Evolutionary conservation across 1,139 yeast genomes (phyloP), one percentile per base, ranked within the genome.

Genomic region (Suhomyces taliae): DNA sequence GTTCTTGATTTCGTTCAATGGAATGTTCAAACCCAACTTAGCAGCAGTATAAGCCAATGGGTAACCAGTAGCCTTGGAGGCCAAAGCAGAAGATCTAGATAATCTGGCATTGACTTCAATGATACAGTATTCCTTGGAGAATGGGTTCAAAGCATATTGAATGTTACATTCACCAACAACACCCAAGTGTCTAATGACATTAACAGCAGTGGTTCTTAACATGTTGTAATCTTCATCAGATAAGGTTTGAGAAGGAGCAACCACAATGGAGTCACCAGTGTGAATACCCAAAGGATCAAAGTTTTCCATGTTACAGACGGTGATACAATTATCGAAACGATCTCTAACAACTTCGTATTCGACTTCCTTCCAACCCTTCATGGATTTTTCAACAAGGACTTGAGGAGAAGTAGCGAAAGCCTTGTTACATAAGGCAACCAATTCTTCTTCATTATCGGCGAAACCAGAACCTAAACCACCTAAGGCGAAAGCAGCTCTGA

Each of bases 101-200:
- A 93, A 80, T 77, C 99, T 88, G 46, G 99, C 99, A 68, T 93
- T 93, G 55, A 93, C 99, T 75, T 93, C 99, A 69, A 93, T 93
- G 58, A 93, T 90, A 73, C 99, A 88, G 75, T 91, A 93, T 67
- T 93, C 99, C 70, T 88, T 87, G 53, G 95, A 86, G 72, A 83
- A 82, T 57, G 99, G 98, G 67, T 93, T 90, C 68, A 93, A 81
- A 48, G 99, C 98, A 67, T 93, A 93, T 71, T 93, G 99, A 64
- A 93, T 90, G 77, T 93, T 93, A 81, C 99, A 93, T 76, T 93
- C 99, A 80, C 99, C 99, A 64, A 93, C 98, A 67, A 93, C 99
- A 62, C 99, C 99, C 64, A 93, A 79, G 65, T 93, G 99, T 74
- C 99, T 87, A 58, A 93, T 93, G 57, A 93, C 96, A 59, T 93